A percentile compares a stretch with the other conserved stretches of the same genome.
These are phyloP conservation scores for Boechera divaricarpa DNA, from an alignment of 345 rosid genomes.

Conservation along the genomic window DNA sequence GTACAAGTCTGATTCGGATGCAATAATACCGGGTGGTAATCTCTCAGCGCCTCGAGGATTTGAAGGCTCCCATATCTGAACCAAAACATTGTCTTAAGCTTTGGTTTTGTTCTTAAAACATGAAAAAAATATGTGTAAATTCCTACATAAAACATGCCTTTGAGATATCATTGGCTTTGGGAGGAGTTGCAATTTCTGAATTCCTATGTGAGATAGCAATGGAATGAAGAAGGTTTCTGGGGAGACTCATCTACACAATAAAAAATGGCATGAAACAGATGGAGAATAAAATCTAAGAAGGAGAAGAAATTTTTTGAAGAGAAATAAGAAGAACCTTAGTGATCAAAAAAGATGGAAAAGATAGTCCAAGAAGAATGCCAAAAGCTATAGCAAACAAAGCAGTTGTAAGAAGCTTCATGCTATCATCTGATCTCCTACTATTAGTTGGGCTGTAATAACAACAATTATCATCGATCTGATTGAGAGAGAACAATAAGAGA, in stretches of 20 bases:
- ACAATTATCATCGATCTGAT: constrained; percentile 28
- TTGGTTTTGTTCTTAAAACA: constrained; percentile 21
- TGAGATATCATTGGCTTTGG: constrained; percentile 43
- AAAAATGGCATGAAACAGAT: constrained; percentile 20
- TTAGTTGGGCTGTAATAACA: constrained; percentile 46
- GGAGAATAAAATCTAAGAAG: background rate
- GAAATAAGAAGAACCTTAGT: constrained; percentile 56
- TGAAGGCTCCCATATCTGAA: constrained; percentile 78
- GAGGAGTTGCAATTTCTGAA: constrained; percentile 43
- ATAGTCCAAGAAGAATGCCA: constrained; percentile 80
- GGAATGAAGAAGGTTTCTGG: constrained; percentile 55
- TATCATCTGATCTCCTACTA: constrained; percentile 67
- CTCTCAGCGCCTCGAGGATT: constrained; percentile 92
- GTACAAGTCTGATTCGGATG: constrained; percentile 79
- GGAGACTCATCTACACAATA: constrained; percentile 59
- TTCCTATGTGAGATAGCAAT: constrained; percentile 49
- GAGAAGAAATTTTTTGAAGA: constrained; percentile 13
- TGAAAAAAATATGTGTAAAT: background rate
- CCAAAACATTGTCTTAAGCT: background rate
- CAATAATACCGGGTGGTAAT: constrained; percentile 85
- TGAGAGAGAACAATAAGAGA: constrained; percentile 4
- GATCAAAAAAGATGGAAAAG: constrained; percentile 68
- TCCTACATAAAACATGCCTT: constrained; percentile 50
- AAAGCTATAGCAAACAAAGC: constrained; percentile 65
- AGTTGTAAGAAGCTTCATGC: constrained; percentile 65